phyloP scores from a whole-genome alignment of 495 filamentous ascomycete genomes.

The Tuber calosporum region DNA sequence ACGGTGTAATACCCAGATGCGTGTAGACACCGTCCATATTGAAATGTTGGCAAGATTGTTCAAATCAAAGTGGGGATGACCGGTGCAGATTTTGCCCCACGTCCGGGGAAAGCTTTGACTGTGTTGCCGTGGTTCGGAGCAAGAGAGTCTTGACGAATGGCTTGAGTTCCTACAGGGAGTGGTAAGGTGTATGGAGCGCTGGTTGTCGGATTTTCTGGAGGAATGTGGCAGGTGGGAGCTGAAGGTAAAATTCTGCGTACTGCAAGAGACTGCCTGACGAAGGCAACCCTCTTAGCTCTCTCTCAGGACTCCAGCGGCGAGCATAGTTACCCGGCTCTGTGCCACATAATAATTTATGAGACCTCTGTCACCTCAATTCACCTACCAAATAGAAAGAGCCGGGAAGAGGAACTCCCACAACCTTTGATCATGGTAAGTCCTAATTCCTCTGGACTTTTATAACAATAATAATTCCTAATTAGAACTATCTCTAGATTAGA shows the following conservation, averaged over 20 bases:
- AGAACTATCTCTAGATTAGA: slow-evolving; percentile 27
- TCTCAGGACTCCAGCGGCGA: neutral
- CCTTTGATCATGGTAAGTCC: neutral
- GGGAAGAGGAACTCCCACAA: neutral
- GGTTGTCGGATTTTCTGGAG: neutral
- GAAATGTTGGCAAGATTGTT: neutral
- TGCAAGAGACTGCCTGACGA: neutral
- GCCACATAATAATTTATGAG: neutral
- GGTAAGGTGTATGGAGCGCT: neutral
- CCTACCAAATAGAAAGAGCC: neutral
- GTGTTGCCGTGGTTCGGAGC: neutral
- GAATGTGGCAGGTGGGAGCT: neutral
- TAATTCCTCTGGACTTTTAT: neutral
- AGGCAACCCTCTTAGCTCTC: neutral
- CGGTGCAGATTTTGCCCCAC: neutral
- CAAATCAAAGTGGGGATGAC: neutral
- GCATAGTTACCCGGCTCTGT: neutral
- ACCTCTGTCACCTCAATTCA: neutral
- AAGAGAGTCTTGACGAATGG: neutral
- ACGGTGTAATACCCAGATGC: slow-evolving; percentile 69
- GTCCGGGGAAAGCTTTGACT: neutral
- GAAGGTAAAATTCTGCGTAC: neutral
- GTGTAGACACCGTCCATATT: slow-evolving; percentile 78
- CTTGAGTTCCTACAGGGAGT: neutral
- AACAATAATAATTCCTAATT: slow-evolving; percentile 3